Evolutionary conservation across 2,329 filamentous ascomycete genomes (phyloP), one percentile per base, ranked within the genome.

Genomic region (Aspergillus texensis): DNA sequence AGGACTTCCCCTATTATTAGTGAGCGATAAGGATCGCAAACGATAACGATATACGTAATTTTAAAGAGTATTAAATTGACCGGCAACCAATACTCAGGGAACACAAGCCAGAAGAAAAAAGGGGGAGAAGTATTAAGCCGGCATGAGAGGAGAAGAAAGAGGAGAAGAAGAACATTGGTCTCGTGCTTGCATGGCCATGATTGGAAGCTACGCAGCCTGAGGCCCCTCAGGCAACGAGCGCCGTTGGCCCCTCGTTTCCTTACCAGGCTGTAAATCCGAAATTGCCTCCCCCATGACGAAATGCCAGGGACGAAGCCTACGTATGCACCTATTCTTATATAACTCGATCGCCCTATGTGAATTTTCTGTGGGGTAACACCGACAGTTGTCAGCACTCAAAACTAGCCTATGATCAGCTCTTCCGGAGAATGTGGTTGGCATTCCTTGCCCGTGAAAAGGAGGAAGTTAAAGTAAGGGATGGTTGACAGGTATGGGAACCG

Each of bases 31-130:
- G 41, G 63, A 57, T 62, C 19, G 43, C 46, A 41, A 43, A 30
- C 8, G 30, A 34, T 36, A 26, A 32, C 10, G 30, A 34, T 36
- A 26, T 21, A 43, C 11, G 32, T 32, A 32, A 56, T 21, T 46
- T n/a, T 30, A 16, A 55, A n/a, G 46, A 66, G 62, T 60, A 62
- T n/a, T 50, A 26, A 68, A 67, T 67, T 61, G 65, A 48, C 64
- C 63, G 58, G 63, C 66, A 70, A 70, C 65, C 61, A 62, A 64
- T 53, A 63, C 62, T 62, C 26, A 34, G 28, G 14, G 14, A 46
- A 52, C 14, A 14, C 16, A 50, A 32, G 45, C 54, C 61, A 55
- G 41, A 57, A 63, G 55, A 61, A 57, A 36, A 64, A 58, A 48
- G 36, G 61, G 57, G 41, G 57, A 64, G 60, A 67, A 53, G 39